A percentile compares a stretch with the other conserved stretches of the same genome.
Evolutionary conservation across 306 rosid genomes (phyloP).

Genomic region (Cucumis sativus): DNA sequence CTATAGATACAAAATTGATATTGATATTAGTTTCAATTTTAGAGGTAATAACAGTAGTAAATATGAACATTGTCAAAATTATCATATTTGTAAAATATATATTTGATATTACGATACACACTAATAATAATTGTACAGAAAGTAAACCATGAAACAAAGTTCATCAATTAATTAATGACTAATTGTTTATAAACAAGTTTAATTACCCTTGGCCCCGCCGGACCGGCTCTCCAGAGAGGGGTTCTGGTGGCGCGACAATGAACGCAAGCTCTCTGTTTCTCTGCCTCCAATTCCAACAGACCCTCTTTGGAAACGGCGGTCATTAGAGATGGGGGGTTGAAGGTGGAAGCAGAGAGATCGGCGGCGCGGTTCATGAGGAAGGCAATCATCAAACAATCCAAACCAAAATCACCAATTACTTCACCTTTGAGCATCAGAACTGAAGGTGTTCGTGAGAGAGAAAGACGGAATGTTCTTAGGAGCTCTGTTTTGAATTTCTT

Average conservation of each 20-base stretch:
- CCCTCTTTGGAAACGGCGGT: background rate
- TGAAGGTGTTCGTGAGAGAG: background rate
- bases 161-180: no score
- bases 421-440: background rate
- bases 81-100: no score
- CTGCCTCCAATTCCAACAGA: background rate
- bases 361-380: background rate
- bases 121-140: no score
- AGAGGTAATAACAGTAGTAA: no score
- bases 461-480: no score
- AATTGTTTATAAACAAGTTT: no score
- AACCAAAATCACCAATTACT: background rate
- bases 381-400: background rate
- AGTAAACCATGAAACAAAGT: no score
- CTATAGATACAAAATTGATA: no score
- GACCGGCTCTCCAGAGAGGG: constrained; percentile 34
- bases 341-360: background rate
- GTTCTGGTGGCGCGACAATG: constrained; percentile 26
- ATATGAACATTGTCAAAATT: no score
- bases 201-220: constrained; percentile 22
- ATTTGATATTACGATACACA: no score
- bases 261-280: constrained; percentile 15
- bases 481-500: no score
- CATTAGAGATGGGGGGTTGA: background rate
- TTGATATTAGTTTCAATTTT: no score